Percentiles rank a stretch among this genome's conserved stretches.
Conservation (phyloP, 2,329 filamentous ascomycete genomes). For the Hysterium pulicare region DNA sequence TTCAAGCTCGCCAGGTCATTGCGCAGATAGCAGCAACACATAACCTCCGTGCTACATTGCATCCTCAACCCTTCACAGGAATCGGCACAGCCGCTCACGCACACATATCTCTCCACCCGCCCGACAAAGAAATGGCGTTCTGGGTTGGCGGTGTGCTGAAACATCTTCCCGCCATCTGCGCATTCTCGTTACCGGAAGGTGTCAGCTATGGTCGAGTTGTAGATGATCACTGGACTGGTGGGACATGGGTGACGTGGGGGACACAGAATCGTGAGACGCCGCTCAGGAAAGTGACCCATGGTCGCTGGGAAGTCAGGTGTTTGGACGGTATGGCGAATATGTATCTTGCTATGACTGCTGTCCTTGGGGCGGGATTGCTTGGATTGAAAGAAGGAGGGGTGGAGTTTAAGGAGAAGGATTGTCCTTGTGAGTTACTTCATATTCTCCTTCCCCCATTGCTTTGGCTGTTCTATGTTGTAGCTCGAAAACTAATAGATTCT, state of each 20-base stretch:
- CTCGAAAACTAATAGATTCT: conserved; percentile 4
- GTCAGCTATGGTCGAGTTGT: conserved; percentile 66
- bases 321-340: conserved; percentile 78
- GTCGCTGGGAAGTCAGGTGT: conserved; percentile 75
- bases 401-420: conserved; percentile 56
- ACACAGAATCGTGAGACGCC: conserved; percentile 76
- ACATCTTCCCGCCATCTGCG: conserved; percentile 63
- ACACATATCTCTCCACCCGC: conserved; percentile 63
- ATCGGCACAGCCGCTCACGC: conserved; percentile 67
- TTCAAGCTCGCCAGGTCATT: conserved; percentile 69
- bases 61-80: conserved; percentile 64
- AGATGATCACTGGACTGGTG: conserved; percentile 74
- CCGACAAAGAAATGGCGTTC: conserved; percentile 59
- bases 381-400: conserved; percentile 49
- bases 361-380: conserved; percentile 58
- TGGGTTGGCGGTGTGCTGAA: conserved; percentile 65
- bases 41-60: conserved; percentile 65
- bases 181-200: conserved; percentile 65
- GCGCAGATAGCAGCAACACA: conserved; percentile 60
- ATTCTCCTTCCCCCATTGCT: background rate
- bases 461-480: background rate
- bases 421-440: conserved; percentile 26
- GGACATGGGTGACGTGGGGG: conserved; percentile 75
- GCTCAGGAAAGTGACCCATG: conserved; percentile 61
- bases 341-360: conserved; percentile 64